Conservation (phyloP, 805 yeast genomes). For the Candida berthetii region DNA sequence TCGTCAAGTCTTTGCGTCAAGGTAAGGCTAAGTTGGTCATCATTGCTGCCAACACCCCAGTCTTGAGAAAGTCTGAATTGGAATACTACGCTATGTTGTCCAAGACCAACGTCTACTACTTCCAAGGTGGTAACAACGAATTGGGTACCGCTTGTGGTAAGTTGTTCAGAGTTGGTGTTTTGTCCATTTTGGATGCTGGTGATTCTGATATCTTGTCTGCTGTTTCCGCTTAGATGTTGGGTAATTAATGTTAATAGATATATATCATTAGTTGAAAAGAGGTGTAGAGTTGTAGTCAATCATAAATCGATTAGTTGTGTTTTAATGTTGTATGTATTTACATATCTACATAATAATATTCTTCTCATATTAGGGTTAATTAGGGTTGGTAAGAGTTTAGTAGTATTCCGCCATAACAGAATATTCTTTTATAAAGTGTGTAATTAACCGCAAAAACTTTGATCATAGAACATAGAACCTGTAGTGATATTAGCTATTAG, state of each 20-base stretch:
- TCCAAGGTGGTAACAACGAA: conserved; percentile 99
- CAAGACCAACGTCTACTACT: conserved; percentile 94
- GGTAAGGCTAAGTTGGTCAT: conserved; percentile 98
- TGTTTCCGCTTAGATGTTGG: conserved; percentile 12
- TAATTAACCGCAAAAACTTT: too few species aligned
- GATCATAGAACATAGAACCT: too few species aligned
- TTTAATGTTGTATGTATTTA: too few species aligned
- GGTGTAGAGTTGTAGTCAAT: neutral
- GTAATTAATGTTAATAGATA: neutral
- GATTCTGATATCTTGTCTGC: conserved; percentile 96
- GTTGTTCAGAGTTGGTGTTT: conserved; percentile 99
- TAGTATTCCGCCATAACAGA: too few species aligned
- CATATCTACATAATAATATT: too few species aligned
- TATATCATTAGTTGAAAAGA: neutral
- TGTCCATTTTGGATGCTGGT: conserved; percentile 97
- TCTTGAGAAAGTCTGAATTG: conserved; percentile 98
- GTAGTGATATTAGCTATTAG: too few species aligned
- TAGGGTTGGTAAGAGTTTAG: too few species aligned
- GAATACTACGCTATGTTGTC: conserved; percentile 99
- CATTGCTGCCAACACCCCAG: conserved; percentile 99
- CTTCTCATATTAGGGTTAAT: too few species aligned
- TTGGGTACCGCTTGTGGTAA: conserved; percentile 99
- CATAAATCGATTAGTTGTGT: too few species aligned
- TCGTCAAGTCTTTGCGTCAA: conserved; percentile 96
- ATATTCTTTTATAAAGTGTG: too few species aligned